A percentile compares a stretch with the other conserved stretches of the same genome.
phyloP scores from a whole-genome alignment of 208 protist species.

The Leishmania aethiopica region DNA sequence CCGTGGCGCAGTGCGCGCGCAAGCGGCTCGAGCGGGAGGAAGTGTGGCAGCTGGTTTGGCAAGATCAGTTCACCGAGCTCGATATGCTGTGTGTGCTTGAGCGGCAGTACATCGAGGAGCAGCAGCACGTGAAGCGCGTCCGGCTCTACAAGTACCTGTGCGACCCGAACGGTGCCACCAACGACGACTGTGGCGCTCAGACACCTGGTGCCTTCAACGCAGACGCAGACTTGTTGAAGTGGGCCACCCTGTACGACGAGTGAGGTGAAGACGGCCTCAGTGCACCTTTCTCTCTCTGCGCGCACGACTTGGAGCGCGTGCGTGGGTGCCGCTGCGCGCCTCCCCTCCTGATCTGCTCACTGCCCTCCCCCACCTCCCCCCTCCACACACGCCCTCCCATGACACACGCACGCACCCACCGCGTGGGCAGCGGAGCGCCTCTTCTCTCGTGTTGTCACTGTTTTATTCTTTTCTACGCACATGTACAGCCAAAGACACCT shows the following conservation, averaged over 20 bases:
- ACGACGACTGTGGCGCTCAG: neutral
- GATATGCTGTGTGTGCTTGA: slow-evolving; percentile 28
- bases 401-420: neutral
- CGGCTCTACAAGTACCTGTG: slow-evolving; percentile 11
- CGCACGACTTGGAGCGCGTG: neutral
- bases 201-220: neutral
- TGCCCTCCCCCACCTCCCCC: neutral
- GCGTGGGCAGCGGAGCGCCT: neutral
- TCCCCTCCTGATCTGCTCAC: neutral
- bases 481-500: neutral
- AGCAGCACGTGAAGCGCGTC: slow-evolving; percentile 25
- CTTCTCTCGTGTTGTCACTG: neutral
- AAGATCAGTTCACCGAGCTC: slow-evolving; percentile 29
- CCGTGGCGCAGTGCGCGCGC: slow-evolving; percentile 3
- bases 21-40: slow-evolving; percentile 62
- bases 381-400: neutral
- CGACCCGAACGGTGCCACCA: neutral
- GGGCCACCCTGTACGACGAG: slow-evolving; percentile 12
- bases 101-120: slow-evolving; percentile 38
- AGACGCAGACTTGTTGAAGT: neutral
- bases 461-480: neutral
- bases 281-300: neutral
- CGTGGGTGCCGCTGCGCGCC: neutral
- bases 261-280: neutral
- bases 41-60: slow-evolving; percentile 32